These are phyloP conservation scores for Ganoderma lucidum DNA, from an alignment of 1,284 basidiomycete species.

Conservation along the genomic window DNA sequence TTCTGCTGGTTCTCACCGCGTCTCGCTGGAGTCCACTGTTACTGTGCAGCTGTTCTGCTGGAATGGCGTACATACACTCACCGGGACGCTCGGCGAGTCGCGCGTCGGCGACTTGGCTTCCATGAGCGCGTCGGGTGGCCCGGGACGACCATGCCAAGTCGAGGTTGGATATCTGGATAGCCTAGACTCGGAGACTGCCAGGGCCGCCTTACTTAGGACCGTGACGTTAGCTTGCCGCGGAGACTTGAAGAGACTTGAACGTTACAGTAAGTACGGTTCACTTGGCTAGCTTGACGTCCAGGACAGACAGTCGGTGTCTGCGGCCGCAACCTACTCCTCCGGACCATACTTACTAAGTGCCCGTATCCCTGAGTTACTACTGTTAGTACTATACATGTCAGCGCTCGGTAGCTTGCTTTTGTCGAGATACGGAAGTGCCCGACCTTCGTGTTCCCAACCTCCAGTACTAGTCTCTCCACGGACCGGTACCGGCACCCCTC, in stretches of 20 bases:
- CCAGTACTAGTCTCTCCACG: not conserved
- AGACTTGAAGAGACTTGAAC: not conserved
- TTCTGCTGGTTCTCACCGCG: not conserved
- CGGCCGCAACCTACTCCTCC: not conserved
- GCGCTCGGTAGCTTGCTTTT: constrained; percentile 2
- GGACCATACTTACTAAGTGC: not conserved
- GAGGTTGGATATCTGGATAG: not conserved
- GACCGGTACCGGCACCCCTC: not conserved
- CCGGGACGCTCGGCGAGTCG: not conserved
- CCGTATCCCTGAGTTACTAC: not conserved
- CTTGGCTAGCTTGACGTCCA: not conserved
- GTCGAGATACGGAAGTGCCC: constrained; percentile 1
- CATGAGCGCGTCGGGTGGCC: not conserved
- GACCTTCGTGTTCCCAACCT: constrained; percentile 2
- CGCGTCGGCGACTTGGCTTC: not conserved
- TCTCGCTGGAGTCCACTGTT: not conserved
- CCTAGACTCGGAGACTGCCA: not conserved
- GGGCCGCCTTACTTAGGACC: not conserved
- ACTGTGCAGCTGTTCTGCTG: not conserved
- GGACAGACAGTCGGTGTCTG: constrained; percentile 2
- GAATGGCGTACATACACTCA: not conserved
- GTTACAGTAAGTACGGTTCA: not conserved
- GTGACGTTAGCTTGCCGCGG: not conserved
- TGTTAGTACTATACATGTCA: not conserved
- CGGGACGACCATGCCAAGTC: not conserved